These are phyloP conservation scores for Pichia sp. DNA, from an alignment of 1,139 yeast genomes.

Conservation along the genomic window DNA sequence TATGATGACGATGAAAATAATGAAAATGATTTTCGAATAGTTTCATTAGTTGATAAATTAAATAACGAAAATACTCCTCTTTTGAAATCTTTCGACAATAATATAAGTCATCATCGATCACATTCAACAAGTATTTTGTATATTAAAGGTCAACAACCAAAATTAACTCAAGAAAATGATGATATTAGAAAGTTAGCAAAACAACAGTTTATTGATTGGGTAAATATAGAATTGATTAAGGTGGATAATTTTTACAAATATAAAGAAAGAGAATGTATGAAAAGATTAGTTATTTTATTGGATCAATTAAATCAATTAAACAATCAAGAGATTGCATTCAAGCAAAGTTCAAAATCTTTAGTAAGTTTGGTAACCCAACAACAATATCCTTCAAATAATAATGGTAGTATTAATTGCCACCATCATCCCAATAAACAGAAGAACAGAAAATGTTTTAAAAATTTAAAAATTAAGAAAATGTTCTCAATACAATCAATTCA, in stretches of 20 bases:
- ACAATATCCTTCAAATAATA: not conserved
- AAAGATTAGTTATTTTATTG: constrained; percentile 53
- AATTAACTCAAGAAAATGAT: constrained; percentile 10
- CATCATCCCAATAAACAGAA: not conserved
- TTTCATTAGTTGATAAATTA: not conserved
- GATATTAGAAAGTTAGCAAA: constrained; percentile 30
- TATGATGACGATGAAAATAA: too few relatives aligned
- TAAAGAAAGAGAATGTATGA: constrained; percentile 54
- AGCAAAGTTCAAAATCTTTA: not conserved
- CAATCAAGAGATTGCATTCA: constrained; percentile 38
- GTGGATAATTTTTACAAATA: constrained; percentile 55
- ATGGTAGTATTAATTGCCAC: not conserved
- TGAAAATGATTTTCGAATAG: not conserved
- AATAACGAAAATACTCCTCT: constrained; percentile 1
- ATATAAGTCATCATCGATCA: constrained; percentile 7
- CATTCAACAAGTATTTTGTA: constrained; percentile 13
- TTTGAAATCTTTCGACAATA: not conserved
- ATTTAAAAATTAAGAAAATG: not conserved
- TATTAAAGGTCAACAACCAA: not conserved
- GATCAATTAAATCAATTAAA: constrained; percentile 60
- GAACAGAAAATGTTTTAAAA: not conserved
- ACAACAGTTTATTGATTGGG: constrained; percentile 51
- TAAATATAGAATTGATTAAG: constrained; percentile 49
- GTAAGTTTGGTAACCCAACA: too few relatives aligned
- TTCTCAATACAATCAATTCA: not conserved